Evolutionary conservation across 1,284 basidiomycete species (phyloP).

Genomic region (Cutaneotrichosporon sp.): DNA sequence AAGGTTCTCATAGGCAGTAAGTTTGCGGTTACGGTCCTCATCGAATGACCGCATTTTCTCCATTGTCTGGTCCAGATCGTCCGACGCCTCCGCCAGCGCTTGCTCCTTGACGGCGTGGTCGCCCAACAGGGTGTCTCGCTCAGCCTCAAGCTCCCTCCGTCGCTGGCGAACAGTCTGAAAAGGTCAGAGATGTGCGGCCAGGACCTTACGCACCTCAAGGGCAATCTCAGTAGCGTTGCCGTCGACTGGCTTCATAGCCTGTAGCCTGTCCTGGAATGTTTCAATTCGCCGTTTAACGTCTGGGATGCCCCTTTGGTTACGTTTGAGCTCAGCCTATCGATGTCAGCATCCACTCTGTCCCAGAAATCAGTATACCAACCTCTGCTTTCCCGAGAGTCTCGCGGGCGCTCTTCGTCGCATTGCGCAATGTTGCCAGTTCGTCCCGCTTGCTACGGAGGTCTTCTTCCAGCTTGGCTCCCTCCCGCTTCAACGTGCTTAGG

Average conservation of each 20-base stretch:
- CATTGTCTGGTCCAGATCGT: slow-evolving; percentile 57
- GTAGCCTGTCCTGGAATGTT: slow-evolving; percentile 1
- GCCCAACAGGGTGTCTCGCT: background rate
- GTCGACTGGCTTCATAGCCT: background rate
- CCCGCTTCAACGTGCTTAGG: background rate
- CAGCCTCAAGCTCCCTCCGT: background rate
- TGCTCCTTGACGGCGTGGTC: background rate
- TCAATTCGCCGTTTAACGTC: background rate
- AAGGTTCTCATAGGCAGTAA: background rate
- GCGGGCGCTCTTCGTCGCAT: background rate
- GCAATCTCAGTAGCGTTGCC: slow-evolving; percentile 4
- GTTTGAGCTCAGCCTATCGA: slow-evolving; percentile 1
- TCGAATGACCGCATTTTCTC: slow-evolving; percentile 57
- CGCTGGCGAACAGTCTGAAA: background rate
- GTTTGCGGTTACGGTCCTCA: slow-evolving; percentile 25
- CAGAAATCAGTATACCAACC: background rate
- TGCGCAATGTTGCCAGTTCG: background rate
- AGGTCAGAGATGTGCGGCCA: background rate
- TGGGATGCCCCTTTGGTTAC: background rate
- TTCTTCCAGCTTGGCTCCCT: background rate
- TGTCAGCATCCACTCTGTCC: background rate
- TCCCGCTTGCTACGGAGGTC: background rate
- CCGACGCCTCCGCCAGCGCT: background rate
- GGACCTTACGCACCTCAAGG: background rate
- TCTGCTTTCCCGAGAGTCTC: background rate